phyloP scores from a whole-genome alignment of 2,329 filamentous ascomycete genomes.

The Aureobasidium mangrovei region DNA sequence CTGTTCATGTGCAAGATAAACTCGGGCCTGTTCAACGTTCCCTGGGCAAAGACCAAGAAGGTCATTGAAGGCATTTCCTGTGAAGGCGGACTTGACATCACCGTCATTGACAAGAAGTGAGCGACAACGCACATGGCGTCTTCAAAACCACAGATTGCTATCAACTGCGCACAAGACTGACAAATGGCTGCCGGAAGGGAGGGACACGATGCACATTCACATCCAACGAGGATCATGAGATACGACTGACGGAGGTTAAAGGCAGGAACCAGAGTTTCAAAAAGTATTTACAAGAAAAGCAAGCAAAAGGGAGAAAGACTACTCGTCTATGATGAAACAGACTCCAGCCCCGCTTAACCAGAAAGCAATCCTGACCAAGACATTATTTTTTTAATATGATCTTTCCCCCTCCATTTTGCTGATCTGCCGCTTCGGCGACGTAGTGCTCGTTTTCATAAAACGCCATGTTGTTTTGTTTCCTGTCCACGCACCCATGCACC shows the following conservation, averaged over 20 bases:
- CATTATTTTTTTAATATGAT: no score
- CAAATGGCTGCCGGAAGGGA: no score
- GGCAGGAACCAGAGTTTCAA: no score
- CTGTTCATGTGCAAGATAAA: slow-evolving; percentile 49
- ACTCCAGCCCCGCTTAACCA: no score
- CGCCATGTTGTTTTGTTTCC: neutral
- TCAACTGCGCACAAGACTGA: no score
- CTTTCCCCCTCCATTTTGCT: no score
- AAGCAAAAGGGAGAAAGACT: no score
- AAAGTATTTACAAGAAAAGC: no score
- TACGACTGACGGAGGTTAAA: neutral
- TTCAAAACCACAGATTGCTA: neutral
- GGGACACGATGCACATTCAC: no score
- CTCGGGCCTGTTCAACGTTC: slow-evolving; percentile 47
- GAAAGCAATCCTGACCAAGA: no score
- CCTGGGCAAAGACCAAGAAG: slow-evolving; percentile 42
- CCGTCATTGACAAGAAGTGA: neutral
- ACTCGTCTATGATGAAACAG: no score
- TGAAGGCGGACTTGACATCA: slow-evolving; percentile 11
- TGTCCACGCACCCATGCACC: neutral
- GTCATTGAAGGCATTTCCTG: slow-evolving; percentile 35
- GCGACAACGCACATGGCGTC: neutral
- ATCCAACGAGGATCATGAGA: neutral
- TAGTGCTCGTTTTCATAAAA: neutral
- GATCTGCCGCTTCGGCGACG: no score